Evolutionary conservation across 352 stramenopile genomes (phyloP), one percentile per base, ranked within the genome.

Genomic region (Phytopythium montanum): DNA sequence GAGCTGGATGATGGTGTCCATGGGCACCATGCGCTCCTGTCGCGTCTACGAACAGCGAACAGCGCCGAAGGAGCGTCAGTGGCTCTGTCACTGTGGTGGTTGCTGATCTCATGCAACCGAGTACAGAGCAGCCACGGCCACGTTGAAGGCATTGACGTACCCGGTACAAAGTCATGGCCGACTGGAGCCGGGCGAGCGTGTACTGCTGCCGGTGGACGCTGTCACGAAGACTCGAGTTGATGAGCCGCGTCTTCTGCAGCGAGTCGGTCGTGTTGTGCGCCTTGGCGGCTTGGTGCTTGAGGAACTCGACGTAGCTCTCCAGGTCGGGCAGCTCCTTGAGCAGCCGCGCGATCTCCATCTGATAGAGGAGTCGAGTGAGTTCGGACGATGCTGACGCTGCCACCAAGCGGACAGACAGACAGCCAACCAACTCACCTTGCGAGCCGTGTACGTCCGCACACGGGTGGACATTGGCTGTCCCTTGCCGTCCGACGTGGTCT

Each of bases 211-310:
- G 48, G 56, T 70, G 62, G 9, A 57, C 63, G 3, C 54, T 65
- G 14, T 62, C 56, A 1, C 59, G 59, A 18, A 73, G 63, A 52
- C 55, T 68, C 38, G 66, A 67, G 54, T 73, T 70, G 25, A 73
- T 56, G 26, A 73, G 66, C 56, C 62, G 62, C 29, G 68, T 65
- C 42, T 70, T 73, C 51, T 73, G 59, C 21, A 59, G 68, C 26
- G 66, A 70, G 62, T 73, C 68, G 34, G 45, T 60, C 33, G 68
- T 59, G 56, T 73, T 73, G 59, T 70, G 67, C 28, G 65, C 60
- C 36, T 62, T 70, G 46, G 66, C 66, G 3, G 62, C 66, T 23
- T 73, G 49, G 56, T 70, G 66, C 53, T 73, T 73, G 55, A 73
- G 66, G 41, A 67, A 70, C 53, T 73, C 66, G 7, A 73, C 66